Evolutionary conservation across 1,284 basidiomycete genomes (phyloP), one percentile per base, ranked within the genome.

Genomic region (Sphagnurus paluster): DNA sequence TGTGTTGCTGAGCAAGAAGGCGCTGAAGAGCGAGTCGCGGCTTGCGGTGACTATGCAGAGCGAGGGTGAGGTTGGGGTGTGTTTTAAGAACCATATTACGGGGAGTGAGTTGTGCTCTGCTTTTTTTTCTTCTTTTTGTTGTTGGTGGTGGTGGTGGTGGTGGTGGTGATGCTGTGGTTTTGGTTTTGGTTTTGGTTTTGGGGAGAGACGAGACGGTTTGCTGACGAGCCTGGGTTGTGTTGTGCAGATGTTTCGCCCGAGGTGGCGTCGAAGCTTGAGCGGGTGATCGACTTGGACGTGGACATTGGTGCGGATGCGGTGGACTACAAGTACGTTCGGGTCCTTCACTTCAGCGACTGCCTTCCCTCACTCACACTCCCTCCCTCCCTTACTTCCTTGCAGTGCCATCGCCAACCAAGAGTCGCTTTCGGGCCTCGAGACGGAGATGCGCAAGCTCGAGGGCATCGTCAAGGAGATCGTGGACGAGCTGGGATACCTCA

Each of bases 331-430:
- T 94, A 62, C 19, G 38, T 14, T 57, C n/a, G n/a, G n/a, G n/a
- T 68, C 8, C 32, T 25, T 4, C 17, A 21, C 21, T 6, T 23
- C 23, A 36, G 11, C n/a, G 26, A 17, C 17, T 6, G 23, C 41
- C 30, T 10, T n/a, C 10, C 25, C 1, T 17, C 26, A 46, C 32
- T 42, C 42, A 53, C n/a, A 48, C 11, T 25, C 2, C 16, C 29
- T 46, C 30, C 40, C 42, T 55, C 13, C 48, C n/a, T 28, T 29
- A n/a, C 47, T 29, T 36, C 10, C 46, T 37, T 33, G 6, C 61
- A 95, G 92, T 62, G 96, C 96, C 16, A 99, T 99, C 64, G 96
- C 97, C 5, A 98, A 98, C 71, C 95, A 98, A 67, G 96, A 99
- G 68, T 95, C 92, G 0, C 76, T 99, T 0, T 98, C 93, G 1